Percentiles rank a stretch among this genome's conserved stretches.
These are phyloP conservation scores for Sporothrix globosa DNA, from an alignment of 2,329 filamentous ascomycete species.

Conservation along the genomic window DNA sequence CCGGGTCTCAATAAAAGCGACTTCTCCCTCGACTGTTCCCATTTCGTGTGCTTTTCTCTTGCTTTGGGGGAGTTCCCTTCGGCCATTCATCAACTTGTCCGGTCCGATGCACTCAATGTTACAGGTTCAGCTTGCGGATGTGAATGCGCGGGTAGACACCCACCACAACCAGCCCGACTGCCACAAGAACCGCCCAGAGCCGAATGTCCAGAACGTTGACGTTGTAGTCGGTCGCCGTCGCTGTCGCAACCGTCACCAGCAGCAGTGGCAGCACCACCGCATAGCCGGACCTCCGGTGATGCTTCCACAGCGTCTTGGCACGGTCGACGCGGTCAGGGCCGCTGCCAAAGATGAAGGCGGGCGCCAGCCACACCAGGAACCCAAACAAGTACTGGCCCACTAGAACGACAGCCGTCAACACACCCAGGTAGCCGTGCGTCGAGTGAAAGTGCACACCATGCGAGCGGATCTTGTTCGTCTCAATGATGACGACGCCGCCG, in stretches of 20 bases:
- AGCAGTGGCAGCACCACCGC: slow-evolving; percentile 61
- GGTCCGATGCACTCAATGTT: not conserved
- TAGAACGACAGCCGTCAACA: slow-evolving; percentile 71
- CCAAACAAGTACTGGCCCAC: slow-evolving; percentile 76
- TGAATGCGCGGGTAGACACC: slow-evolving; percentile 80
- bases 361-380: slow-evolving; percentile 78
- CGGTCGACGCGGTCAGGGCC: slow-evolving; percentile 77
- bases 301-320: slow-evolving; percentile 87
- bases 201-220: slow-evolving; percentile 68
- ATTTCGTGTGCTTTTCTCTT: too few relatives aligned
- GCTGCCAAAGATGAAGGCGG: slow-evolving; percentile 66
- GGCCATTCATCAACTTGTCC: too few relatives aligned
- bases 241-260: slow-evolving; percentile 72
- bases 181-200: slow-evolving; percentile 74
- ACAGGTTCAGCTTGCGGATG: slow-evolving; percentile 72
- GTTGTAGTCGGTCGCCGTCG: slow-evolving; percentile 77
- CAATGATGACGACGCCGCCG: slow-evolving; percentile 70
- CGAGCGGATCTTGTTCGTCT: slow-evolving; percentile 79
- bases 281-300: slow-evolving; percentile 81
- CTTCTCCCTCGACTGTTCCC: too few relatives aligned
- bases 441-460: slow-evolving; percentile 75
- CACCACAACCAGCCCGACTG: slow-evolving; percentile 65
- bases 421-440: slow-evolving; percentile 79
- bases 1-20: too few relatives aligned
- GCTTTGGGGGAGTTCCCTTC: too few relatives aligned